A percentile compares a stretch with the other conserved stretches of the same genome.
These are phyloP conservation scores for Calycina herbarum DNA, from an alignment of 2,329 filamentous ascomycete species.

Conservation along the genomic window DNA sequence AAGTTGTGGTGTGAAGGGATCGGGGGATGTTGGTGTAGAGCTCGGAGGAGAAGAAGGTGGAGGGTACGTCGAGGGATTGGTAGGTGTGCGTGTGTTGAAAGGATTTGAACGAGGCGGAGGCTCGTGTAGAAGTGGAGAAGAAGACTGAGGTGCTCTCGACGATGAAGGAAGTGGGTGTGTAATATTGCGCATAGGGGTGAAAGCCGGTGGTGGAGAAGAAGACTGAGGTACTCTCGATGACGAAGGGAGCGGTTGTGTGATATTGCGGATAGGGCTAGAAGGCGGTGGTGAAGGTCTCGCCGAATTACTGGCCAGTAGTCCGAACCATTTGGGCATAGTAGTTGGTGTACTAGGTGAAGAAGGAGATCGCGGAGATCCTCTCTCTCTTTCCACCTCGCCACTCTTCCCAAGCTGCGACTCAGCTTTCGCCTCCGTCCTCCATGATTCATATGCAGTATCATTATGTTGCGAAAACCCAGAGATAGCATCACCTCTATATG, in stretches of 20 bases:
- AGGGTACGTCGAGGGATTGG: background rate
- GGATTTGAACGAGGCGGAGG: background rate
- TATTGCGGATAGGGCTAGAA: background rate
- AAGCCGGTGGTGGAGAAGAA: background rate
- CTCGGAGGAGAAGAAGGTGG: background rate
- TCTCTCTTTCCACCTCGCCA: background rate
- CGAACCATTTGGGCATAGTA: too few species aligned
- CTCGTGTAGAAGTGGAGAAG: background rate
- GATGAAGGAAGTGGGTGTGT: background rate
- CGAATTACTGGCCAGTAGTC: background rate
- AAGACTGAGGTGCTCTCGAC: background rate
- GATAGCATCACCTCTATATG: background rate
- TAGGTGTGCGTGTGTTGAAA: background rate
- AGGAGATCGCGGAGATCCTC: background rate
- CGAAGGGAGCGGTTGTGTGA: background rate
- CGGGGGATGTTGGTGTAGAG: background rate
- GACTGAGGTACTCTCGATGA: background rate
- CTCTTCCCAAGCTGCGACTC: background rate
- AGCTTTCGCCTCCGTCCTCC: background rate
- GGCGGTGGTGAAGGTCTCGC: background rate
- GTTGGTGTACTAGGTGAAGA: background rate
- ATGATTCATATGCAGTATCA: background rate
- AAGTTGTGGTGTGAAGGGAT: background rate
- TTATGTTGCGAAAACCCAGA: background rate
- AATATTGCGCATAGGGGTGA: background rate